Evolutionary conservation across 2,329 filamentous ascomycete genomes (phyloP).

Genomic region (Aspergillus sp.): DNA sequence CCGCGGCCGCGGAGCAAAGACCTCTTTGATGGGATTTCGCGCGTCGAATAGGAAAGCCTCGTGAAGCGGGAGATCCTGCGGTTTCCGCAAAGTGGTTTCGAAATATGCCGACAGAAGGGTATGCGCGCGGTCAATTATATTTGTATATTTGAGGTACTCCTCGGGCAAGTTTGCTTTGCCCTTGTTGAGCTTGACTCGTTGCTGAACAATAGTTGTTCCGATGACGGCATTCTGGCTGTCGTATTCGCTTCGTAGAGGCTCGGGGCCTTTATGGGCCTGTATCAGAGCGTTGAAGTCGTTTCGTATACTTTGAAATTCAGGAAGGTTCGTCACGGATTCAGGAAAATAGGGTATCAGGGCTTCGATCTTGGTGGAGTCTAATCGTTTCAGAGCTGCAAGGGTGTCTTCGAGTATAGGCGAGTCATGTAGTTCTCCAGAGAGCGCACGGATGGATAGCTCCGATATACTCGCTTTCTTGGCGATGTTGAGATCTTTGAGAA

Average conservation of each 20-base stretch:
- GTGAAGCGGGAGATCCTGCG: slow-evolving; percentile 56
- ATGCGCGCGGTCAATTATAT: slow-evolving; percentile 55
- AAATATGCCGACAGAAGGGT: slow-evolving; percentile 53
- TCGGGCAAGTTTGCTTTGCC: slow-evolving; percentile 59
- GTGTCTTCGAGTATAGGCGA: slow-evolving; percentile 58
- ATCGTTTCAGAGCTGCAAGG: slow-evolving; percentile 56
- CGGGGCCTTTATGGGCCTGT: slow-evolving; percentile 51
- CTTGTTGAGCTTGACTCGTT: slow-evolving; percentile 63
- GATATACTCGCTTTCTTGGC: slow-evolving; percentile 37
- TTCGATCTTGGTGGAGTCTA: slow-evolving; percentile 55
- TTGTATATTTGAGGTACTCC: slow-evolving; percentile 60
- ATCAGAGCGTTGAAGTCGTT: slow-evolving; percentile 55
- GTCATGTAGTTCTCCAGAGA: slow-evolving; percentile 58
- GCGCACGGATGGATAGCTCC: slow-evolving; percentile 44
- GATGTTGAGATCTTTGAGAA: slow-evolving; percentile 35
- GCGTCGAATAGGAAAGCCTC: slow-evolving; percentile 65
- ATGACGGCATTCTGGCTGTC: slow-evolving; percentile 65
- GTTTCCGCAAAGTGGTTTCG: slow-evolving; percentile 50
- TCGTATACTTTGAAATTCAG: slow-evolving; percentile 49
- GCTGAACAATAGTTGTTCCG: slow-evolving; percentile 62
- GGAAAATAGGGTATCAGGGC: slow-evolving; percentile 46
- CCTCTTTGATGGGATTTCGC: slow-evolving; percentile 60
- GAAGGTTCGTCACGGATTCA: slow-evolving; percentile 37
- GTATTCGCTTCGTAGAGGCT: slow-evolving; percentile 72
- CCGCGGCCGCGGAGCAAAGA: slow-evolving; percentile 62